Percentiles rank a stretch among this genome's conserved stretches.
These are phyloP conservation scores for Alternaria sp. DNA, from an alignment of 2,329 filamentous ascomycete species.

Conservation along the genomic window DNA sequence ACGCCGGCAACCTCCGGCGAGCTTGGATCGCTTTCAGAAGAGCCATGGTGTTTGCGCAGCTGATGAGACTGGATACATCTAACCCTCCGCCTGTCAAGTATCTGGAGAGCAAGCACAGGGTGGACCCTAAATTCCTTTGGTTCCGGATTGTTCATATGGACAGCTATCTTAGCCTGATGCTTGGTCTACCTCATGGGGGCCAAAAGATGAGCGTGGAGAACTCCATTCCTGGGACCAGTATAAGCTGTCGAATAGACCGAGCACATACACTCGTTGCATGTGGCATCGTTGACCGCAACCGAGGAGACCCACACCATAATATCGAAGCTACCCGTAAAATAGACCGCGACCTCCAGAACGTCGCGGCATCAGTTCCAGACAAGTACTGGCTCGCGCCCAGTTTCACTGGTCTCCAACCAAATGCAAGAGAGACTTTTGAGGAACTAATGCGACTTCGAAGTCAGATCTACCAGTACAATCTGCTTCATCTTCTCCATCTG, in stretches of 20 bases:
- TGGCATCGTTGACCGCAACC: slow-evolving; percentile 50
- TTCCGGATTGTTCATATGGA: slow-evolving; percentile 49
- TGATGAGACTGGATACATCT: slow-evolving; percentile 50
- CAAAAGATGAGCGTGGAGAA: slow-evolving; percentile 28
- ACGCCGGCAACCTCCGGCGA: slow-evolving; percentile 50
- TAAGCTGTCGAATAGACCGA: slow-evolving; percentile 33
- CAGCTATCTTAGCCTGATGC: slow-evolving; percentile 49
- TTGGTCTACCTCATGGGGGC: slow-evolving; percentile 49
- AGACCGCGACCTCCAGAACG: slow-evolving; percentile 15
- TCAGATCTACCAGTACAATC: slow-evolving; percentile 24
- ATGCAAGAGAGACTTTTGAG: slow-evolving; percentile 8
- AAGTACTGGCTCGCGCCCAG: slow-evolving; percentile 2
- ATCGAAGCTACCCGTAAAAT: slow-evolving; percentile 32
- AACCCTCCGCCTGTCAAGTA: slow-evolving; percentile 5
- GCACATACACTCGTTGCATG: slow-evolving; percentile 42
- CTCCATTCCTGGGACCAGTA: background rate
- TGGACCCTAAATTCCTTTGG: slow-evolving; percentile 46
- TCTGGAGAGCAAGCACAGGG: slow-evolving; percentile 2
- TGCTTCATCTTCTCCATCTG: slow-evolving; percentile 23
- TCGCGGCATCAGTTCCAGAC: slow-evolving; percentile 13
- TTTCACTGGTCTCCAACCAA: slow-evolving; percentile 1
- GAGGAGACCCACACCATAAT: slow-evolving; percentile 25
- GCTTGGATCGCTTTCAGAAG: slow-evolving; percentile 49
- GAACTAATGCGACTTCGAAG: slow-evolving; percentile 14
- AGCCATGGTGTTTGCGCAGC: slow-evolving; percentile 50